Percentiles rank a stretch among this genome's conserved stretches.
phyloP scores from a whole-genome alignment of 2,329 filamentous ascomycete species.

The Aureobasidium sp. region DNA sequence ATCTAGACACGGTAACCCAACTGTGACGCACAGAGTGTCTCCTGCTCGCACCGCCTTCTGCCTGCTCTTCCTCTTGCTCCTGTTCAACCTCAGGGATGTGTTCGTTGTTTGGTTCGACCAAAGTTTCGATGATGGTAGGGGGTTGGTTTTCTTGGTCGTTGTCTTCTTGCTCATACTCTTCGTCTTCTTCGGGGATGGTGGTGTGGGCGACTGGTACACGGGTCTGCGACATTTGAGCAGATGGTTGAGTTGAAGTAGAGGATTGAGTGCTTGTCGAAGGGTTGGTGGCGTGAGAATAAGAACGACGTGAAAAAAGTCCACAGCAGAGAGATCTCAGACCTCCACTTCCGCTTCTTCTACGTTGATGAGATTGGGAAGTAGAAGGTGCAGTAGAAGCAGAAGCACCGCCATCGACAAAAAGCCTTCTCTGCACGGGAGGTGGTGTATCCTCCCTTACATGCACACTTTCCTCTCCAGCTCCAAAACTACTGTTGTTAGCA shows the following conservation, averaged over 20 bases:
- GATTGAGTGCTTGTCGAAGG: no score
- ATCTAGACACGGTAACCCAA: constrained; percentile 5
- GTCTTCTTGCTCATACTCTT: neutral
- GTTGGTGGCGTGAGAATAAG: neutral
- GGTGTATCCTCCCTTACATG: neutral
- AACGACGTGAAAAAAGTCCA: neutral
- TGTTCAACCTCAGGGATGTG: neutral
- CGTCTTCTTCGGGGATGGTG: neutral
- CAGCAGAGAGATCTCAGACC: neutral
- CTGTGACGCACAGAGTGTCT: neutral
- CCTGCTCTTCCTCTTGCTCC: neutral
- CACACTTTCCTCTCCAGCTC: neutral
- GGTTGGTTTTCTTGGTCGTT: neutral
- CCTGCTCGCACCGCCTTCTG: neutral
- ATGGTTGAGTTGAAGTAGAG: neutral
- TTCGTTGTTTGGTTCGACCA: neutral
- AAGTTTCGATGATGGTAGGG: neutral
- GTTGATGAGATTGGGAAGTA: neutral
- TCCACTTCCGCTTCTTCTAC: neutral
- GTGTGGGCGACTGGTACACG: neutral
- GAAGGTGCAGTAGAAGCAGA: neutral
- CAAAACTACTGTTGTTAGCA: no score
- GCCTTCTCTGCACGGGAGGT: neutral
- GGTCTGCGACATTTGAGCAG: neutral
- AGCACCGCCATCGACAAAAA: neutral